Evolutionary conservation across 768 basidiomycete genomes (phyloP), one percentile per base, ranked within the genome.

Genomic region (Suillus clintonianus): DNA sequence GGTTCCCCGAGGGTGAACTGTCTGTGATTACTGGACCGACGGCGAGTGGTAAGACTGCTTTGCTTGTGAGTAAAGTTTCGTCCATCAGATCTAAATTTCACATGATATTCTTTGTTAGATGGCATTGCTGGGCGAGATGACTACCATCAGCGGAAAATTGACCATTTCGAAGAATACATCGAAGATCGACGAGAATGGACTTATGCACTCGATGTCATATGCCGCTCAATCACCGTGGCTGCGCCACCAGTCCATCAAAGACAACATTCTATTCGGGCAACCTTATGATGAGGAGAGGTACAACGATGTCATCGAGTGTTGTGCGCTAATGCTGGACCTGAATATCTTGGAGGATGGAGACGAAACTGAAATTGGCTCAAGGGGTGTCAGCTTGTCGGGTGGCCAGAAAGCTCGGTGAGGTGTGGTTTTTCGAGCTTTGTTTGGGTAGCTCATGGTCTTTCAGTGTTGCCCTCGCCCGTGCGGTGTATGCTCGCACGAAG

Each of bases 271-370:
- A 11, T 94, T 94, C 72, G 91, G 91, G 0, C 84, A 85, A 66
- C 86, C 87, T 1, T 78, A 73, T 48, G 89, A 91, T 59, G 86
- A 91, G 65, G 86, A 88, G 65, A 80, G 92, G 56, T 95, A 95
- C 67, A 77, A 89, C 11, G 81, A 79, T 0, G 92, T 94, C 32
- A 73, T 96, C n/a, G 89, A 94, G 59, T 90, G 87, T 15, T 98
- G 96, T 70, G 95, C 94, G 1, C 75, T 99, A 59, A 78, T 73
- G 34, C 86, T 90, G 0, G 97, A 99, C 79, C 75, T 99, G 62
- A 85, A 90, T 6, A 84, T 95, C 13, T 75, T 98, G 2, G 92
- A 96, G 62, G 89, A 95, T 69, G 97, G 97, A 0, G 95, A 94
- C 70, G 79, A 76, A 61, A 95, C 93, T 2, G 90, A 94, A 76